Base-by-base conservation (phyloP, 805 yeast genomes). In the Dipodascopsis tothii region DNA sequence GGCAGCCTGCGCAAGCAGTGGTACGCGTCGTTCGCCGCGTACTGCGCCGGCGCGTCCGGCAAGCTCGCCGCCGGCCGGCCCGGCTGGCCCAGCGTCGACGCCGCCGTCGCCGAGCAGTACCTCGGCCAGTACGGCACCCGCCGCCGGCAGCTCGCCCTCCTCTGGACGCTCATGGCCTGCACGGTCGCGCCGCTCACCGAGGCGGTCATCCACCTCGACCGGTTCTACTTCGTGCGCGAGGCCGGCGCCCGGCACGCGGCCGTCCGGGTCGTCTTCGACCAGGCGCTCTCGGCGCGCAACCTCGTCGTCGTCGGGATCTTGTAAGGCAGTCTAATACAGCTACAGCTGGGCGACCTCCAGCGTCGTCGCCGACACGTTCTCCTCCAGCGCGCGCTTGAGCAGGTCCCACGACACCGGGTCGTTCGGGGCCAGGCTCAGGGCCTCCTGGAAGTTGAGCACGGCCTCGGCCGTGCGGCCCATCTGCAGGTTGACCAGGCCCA, bases 371-470 rank as follows among this genome's bases (percentile, higher is more conserved):
- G 23, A 35, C 21, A 41, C 41, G 27, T 56, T 53, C 41, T 53
- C 57, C 27, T 51, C 55, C 23, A 56, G 45, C 1, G 97, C 96
- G 50, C 94, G 73, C 52, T 77, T 77, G 47, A 92, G 66, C 37
- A 92, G 63, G 56, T 90, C 96, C 7, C 77, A 69, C 0, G 96
- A 92, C 16, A 87, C 81, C 0, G 90, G 82, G 60, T 90, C 95
- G 34, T 78, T 73, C 1, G 95, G 88, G 6, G 77, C 65, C 2
- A 88, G 64, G 0, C 94, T 83, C 43, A 92, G 67, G 0, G 96
- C 90, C 56, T 76, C 79, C 60, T 90, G 96, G 41, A 92, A 67
- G 23, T 74, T 70, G 50, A 80, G 83, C 32, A 90, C 79, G 0
- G 96, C 90, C 51, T 75, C 77, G 40, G 70, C 68, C 19, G 70